Evolutionary conservation across 148 eudicot genomes (phyloP).

Genomic region (Silene uniflora): DNA sequence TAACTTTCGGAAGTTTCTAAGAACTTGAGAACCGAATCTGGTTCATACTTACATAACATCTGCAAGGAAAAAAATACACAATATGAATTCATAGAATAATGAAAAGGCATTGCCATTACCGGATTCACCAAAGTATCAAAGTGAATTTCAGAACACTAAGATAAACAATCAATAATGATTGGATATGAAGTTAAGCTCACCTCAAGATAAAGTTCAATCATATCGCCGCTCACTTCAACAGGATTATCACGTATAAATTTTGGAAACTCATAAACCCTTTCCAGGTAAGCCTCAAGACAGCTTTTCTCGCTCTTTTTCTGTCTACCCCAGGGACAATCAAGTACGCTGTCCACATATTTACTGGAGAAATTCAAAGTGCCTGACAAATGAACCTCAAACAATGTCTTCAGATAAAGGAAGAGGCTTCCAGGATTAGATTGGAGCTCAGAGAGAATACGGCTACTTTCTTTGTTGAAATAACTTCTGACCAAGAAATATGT

Average conservation of each 20-base stretch:
- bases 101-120: background rate
- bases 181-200: conserved; percentile 34
- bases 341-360: conserved; percentile 33
- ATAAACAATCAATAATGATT: background rate
- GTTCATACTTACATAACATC: conserved; percentile 80
- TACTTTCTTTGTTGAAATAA: conserved; percentile 51
- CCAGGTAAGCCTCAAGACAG: conserved; percentile 46
- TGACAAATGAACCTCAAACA: conserved; percentile 73
- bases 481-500: conserved; percentile 57
- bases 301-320: conserved; percentile 32
- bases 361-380: conserved; percentile 59
- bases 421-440: conserved; percentile 69
- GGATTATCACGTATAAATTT: conserved; percentile 55
- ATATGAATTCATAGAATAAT: background rate
- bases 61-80: conserved; percentile 33
- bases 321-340: conserved; percentile 35
- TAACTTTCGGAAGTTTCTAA: conserved; percentile 85
- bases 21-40: conserved; percentile 72
- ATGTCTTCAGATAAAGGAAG: conserved; percentile 83
- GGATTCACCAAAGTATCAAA: too few species aligned
- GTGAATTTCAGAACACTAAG: too few species aligned
- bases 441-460: conserved; percentile 50
- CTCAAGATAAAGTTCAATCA: conserved; percentile 81
- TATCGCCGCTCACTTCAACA: conserved; percentile 68
- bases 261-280: conserved; percentile 53